Evolutionary conservation across 148 eudicot genomes (phyloP), one percentile per base, ranked within the genome.

Genomic region (Fallopia convolvulus): DNA sequence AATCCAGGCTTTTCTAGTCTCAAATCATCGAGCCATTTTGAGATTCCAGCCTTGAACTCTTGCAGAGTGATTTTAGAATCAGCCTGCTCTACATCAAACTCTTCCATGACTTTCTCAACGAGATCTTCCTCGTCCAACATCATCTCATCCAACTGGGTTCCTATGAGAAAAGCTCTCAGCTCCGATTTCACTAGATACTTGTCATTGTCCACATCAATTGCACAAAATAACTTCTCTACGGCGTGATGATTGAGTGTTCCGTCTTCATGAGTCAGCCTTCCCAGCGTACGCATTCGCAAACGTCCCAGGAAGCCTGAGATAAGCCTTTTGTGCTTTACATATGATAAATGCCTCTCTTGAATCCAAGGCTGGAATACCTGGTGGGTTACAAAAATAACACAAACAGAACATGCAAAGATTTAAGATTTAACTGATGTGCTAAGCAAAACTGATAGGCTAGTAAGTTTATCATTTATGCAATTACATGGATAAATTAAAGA

Each of bases 361-460:
- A 89, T 83, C 92, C 90, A 86, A 41, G 98, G 98, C 87, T 94
- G 98, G 72, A 88, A 88, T 26, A 92, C 89, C 97, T 93, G 87
- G 44, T 26, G 30, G 30, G 0, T 26, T 26, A 1, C 30, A 26
- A 26, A 26, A 26, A 26, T 26, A 26, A 8, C 46, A 42, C 14
- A 44, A 70, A 5, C 15, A 36, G 39, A 2, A 36, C 39, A 36
- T 36, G 3, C 39, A 36, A 36, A 36, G 39, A 36, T 36, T 36
- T 36, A 36, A 36, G 39, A 36, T 36, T 36, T 3, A 36, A 36
- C 39, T 36, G 39, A 0, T 36, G 39, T 36, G 39, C 39, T 36
- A 36, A 36, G 39, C 39, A 36, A 2, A 36, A 36, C 39, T 36
- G 39, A 36, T 36, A 36, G 2, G 39, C 46, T 42, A 0, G 46